A percentile compares a stretch with the other conserved stretches of the same genome.
Evolutionary conservation across 1,139 yeast species (phyloP).

Genomic region (Starmera stellimalicola): DNA sequence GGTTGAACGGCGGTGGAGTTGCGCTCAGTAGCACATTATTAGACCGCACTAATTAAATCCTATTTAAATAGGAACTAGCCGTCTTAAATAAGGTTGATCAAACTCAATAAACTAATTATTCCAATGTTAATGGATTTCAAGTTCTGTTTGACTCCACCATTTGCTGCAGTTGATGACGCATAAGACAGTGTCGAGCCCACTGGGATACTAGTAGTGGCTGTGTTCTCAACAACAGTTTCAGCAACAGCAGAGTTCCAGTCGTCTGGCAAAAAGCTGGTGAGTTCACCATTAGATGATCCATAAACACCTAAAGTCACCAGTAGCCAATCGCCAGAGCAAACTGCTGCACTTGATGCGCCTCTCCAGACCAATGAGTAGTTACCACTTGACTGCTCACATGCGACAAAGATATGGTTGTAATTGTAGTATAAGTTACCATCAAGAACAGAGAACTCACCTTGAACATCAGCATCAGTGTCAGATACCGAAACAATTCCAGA

Average conservation of each 20-base stretch:
- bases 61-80: too few species aligned
- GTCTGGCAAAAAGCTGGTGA: constrained; percentile 10
- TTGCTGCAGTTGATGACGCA: neutral
- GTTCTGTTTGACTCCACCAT: too few species aligned
- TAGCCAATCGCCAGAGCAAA: constrained; percentile 12
- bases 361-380: constrained; percentile 14
- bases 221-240: constrained; percentile 13
- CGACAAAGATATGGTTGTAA: constrained; percentile 14
- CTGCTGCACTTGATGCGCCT: constrained; percentile 13
- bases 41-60: too few species aligned
- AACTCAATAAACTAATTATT: too few species aligned
- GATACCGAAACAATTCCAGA: constrained; percentile 9
- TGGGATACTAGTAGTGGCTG: constrained; percentile 9
- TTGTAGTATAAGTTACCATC: constrained; percentile 7
- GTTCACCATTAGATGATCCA: constrained; percentile 2
- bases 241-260: constrained; percentile 11
- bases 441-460: constrained; percentile 10
- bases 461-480: constrained; percentile 2
- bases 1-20: too few species aligned
- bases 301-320: constrained; percentile 10
- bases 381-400: constrained; percentile 6
- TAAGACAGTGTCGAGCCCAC: neutral
- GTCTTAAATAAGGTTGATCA: too few species aligned
- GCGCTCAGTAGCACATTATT: too few species aligned
- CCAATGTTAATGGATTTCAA: too few species aligned